A percentile compares a stretch with the other conserved stretches of the same genome.
Evolutionary conservation across 2,329 filamentous ascomycete species (phyloP).

Genomic region (Apiospora sp.): DNA sequence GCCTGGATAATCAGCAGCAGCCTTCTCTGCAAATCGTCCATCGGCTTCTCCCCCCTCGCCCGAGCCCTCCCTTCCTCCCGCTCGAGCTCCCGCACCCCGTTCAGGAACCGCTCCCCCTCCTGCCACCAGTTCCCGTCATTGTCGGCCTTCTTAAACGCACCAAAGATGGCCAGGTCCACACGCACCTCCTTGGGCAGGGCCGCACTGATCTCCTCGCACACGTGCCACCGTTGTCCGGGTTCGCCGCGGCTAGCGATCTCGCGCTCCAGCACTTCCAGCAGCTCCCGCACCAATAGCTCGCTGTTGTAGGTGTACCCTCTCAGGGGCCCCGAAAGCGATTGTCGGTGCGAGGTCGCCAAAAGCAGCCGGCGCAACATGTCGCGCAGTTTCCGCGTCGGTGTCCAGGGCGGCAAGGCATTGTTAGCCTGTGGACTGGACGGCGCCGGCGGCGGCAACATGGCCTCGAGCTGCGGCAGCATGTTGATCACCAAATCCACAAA

Average conservation of each 20-base stretch:
- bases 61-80: neutral
- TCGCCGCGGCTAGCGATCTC: neutral
- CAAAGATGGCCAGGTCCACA: neutral
- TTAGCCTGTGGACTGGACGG: neutral
- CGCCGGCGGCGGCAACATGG: neutral
- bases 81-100: neutral
- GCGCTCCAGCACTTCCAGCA: neutral
- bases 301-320: neutral
- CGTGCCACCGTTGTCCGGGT: neutral
- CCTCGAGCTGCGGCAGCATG: neutral
- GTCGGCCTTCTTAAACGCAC: neutral
- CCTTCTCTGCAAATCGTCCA: neutral
- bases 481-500: constrained; percentile 3
- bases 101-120: neutral
- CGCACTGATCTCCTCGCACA: neutral
- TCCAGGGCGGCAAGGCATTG: neutral
- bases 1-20: neutral
- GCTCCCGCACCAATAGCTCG: neutral
- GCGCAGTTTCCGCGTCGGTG: neutral
- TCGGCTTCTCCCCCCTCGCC: neutral
- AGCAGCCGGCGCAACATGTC: constrained; percentile 1
- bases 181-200: neutral
- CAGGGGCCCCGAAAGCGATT: neutral
- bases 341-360: neutral
- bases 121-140: neutral